These are phyloP conservation scores for Eucalyptus curtisii DNA, from an alignment of 345 rosid genomes.

Conservation along the genomic window DNA sequence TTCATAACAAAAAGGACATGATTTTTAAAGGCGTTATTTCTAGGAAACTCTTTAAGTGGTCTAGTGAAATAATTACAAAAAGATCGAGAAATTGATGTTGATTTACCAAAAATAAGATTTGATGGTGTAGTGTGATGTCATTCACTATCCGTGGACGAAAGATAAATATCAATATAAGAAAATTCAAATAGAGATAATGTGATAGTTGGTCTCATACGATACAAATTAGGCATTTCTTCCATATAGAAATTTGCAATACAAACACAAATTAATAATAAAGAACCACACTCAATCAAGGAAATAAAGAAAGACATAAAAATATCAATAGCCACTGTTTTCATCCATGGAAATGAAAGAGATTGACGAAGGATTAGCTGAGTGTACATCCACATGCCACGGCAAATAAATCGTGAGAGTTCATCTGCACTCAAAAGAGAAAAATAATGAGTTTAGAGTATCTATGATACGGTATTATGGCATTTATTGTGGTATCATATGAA, in stretches of 20 bases:
- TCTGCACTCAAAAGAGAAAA: neutral
- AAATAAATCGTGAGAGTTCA: neutral
- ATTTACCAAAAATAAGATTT: neutral
- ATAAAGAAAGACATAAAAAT: neutral
- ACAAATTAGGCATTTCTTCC: neutral
- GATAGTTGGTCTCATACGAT: neutral
- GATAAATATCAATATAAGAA: neutral
- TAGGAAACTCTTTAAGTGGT: neutral
- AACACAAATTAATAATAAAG: neutral
- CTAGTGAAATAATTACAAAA: neutral
- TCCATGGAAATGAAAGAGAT: neutral
- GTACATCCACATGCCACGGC: neutral
- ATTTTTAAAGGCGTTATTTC: neutral
- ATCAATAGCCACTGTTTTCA: neutral
- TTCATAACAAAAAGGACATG: fast-evolving
- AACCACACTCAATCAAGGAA: neutral
- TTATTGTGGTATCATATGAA: neutral
- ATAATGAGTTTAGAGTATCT: neutral
- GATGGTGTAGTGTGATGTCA: neutral
- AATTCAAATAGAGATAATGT: neutral
- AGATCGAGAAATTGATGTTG: neutral
- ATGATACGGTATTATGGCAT: neutral
- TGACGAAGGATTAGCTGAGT: neutral
- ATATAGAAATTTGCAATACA: neutral
- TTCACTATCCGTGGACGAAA: neutral